phyloP scores from a whole-genome alignment of 441 rosid genomes.

The Daphne laureola region DNA sequence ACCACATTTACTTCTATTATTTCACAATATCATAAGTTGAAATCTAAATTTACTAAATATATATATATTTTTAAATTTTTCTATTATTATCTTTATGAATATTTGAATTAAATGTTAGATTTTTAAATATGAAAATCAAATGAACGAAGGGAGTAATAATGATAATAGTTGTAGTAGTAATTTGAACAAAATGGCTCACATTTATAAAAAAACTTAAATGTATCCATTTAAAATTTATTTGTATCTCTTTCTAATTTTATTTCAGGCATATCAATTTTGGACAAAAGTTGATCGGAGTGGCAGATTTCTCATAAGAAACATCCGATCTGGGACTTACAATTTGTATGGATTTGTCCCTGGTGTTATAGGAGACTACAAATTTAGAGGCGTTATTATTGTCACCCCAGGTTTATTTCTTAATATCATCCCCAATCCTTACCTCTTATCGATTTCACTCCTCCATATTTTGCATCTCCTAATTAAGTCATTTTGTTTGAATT shows the following conservation, averaged over 20 bases:
- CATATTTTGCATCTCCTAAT: too few species aligned
- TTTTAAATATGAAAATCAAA: too few species aligned
- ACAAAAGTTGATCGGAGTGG: slow-evolving; percentile 36
- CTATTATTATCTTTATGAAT: too few species aligned
- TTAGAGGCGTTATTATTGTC: slow-evolving; percentile 21
- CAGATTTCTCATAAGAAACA: slow-evolving; percentile 35
- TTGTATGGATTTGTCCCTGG: slow-evolving; percentile 63
- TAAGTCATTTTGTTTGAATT: neutral
- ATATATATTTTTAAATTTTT: too few species aligned
- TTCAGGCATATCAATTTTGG: slow-evolving; percentile 78
- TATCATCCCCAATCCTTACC: too few species aligned
- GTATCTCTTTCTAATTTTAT: neutral
- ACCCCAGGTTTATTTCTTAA: slow-evolving; percentile 31
- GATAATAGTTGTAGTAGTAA: neutral
- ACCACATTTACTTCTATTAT: too few species aligned
- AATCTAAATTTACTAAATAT: too few species aligned
- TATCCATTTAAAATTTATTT: neutral
- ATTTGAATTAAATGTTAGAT: too few species aligned
- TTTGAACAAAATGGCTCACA: neutral
- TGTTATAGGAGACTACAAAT: slow-evolving; percentile 43
- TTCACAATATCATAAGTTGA: too few species aligned
- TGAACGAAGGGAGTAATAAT: too few species aligned
- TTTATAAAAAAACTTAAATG: neutral
- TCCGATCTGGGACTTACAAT: slow-evolving; percentile 45
- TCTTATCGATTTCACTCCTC: neutral